Percentiles rank a stretch among this genome's conserved stretches.
Conservation (phyloP, 257 asterid species). For the Solanum neorickii region DNA sequence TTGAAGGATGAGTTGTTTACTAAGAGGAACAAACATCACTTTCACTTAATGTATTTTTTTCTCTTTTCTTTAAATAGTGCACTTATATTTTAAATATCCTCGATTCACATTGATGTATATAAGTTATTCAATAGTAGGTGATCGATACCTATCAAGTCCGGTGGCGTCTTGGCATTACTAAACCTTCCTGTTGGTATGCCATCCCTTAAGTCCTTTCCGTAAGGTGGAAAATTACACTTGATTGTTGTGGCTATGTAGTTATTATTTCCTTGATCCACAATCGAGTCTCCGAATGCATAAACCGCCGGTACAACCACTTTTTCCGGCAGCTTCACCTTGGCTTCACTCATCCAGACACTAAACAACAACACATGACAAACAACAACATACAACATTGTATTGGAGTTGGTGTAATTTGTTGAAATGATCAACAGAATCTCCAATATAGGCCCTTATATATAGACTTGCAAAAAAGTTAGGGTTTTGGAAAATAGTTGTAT, state of each 20-base stretch:
- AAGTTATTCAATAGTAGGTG: neutral
- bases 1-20: neutral
- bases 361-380: neutral
- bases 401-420: neutral
- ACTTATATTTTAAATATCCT: neutral
- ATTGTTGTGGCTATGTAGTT: constrained; percentile 27
- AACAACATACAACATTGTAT: neutral
- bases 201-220: constrained; percentile 48
- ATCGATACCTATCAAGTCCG: constrained; percentile 40
- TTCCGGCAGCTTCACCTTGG: constrained; percentile 6
- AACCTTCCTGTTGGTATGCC: constrained; percentile 52
- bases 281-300: constrained; percentile 47
- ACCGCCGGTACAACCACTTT: constrained; percentile 27
- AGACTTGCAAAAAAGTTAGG: neutral
- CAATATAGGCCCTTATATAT: neutral
- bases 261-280: constrained; percentile 54
- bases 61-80: neutral
- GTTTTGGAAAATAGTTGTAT: neutral
- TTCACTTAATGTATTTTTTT: neutral
- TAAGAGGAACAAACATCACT: neutral
- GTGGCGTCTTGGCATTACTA: constrained; percentile 48
- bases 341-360: neutral
- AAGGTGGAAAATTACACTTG: constrained; percentile 41
- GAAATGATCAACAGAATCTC: neutral
- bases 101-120: neutral